Evolutionary conservation across 2,329 filamentous ascomycete genomes (phyloP), one percentile per base, ranked within the genome.

Genomic region (Fusarium denticulatum): DNA sequence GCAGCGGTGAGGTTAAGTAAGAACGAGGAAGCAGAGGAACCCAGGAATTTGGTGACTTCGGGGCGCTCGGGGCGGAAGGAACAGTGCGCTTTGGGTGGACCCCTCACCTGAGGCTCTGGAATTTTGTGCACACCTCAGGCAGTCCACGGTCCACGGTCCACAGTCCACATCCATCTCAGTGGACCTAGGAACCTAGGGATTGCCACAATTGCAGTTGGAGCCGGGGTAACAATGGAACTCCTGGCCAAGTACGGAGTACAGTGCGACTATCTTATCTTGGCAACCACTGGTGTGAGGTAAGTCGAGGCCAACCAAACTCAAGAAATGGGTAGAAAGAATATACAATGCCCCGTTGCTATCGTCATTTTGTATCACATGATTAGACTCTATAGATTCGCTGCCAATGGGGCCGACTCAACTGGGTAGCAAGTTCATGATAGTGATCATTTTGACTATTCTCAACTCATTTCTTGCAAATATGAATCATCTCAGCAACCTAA

Each of bases 61-160:
- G 71, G 71, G 70, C 42, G 40, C 52, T 73, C 71, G 70, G 71
- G 69, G 71, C 60, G 43, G 67, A 69, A 67, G 46, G 57, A 39
- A 71, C 60, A 57, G 67, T 42, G 56, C 53, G 39, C 43, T 64
- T 52, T 52, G 39, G 58, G 71, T 74, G 71, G 71, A 64, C 65
- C 71, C 69, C 71, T 73, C 71, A 74, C 71, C 71, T 72, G 71
- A 74, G 71, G 71, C 71, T 74, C 71, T 71, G 60, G 67, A 68
- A 69, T 62, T 64, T 74, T 59, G 68, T 61, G 56, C 71, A 74
- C 65, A 50, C 47, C 47, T 50, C 47, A 49, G 55, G 28, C 39
- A 58, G 40, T 43, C 16, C 13, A 22, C 53, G 18, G 37, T 43
- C 26, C 57, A 71, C 39, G 7, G n/a, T 42, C 45, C 45, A 30